Conservation (phyloP, 2,329 filamentous ascomycete genomes). For the Eutypella sp. region DNA sequence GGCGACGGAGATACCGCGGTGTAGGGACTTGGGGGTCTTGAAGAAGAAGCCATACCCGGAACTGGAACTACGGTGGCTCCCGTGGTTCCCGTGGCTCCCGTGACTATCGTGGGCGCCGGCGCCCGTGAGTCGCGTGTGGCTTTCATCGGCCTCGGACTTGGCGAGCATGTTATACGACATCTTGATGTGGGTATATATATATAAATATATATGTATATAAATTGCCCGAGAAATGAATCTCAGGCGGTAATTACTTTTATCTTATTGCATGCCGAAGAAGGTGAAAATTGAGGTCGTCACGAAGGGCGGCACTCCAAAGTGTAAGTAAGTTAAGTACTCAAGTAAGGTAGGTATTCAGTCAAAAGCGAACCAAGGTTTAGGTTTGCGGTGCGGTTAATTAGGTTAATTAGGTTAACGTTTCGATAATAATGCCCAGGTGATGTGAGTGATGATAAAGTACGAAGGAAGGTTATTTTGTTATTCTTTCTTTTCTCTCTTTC, state of each 20-base stretch:
- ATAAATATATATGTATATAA: background rate
- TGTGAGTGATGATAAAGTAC: too few relatives aligned
- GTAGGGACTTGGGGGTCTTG: background rate
- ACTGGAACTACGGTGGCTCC: background rate
- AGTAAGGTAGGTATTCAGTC: too few relatives aligned
- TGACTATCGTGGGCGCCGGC: too few relatives aligned
- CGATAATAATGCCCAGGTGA: too few relatives aligned
- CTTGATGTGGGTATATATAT: background rate
- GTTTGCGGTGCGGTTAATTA: too few relatives aligned
- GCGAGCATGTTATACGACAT: background rate
- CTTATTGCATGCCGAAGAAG: background rate
- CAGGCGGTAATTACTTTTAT: background rate
- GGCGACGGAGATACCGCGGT: background rate
- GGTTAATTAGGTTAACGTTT: too few relatives aligned
- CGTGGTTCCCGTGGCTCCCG: too few relatives aligned
- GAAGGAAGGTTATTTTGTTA: too few relatives aligned
- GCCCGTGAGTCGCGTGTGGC: background rate
- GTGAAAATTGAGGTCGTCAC: background rate
- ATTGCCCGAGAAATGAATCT: slow-evolving; percentile 1
- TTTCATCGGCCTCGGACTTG: background rate
- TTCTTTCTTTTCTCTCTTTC: too few relatives aligned
- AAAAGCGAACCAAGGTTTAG: too few relatives aligned
- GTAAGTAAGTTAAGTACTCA: background rate
- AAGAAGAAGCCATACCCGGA: background rate
- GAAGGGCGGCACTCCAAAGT: background rate